Evolutionary conservation across 78 protist species (phyloP), one percentile per base, ranked within the genome.

Genomic region (Dictyostelium firmibasis): DNA sequence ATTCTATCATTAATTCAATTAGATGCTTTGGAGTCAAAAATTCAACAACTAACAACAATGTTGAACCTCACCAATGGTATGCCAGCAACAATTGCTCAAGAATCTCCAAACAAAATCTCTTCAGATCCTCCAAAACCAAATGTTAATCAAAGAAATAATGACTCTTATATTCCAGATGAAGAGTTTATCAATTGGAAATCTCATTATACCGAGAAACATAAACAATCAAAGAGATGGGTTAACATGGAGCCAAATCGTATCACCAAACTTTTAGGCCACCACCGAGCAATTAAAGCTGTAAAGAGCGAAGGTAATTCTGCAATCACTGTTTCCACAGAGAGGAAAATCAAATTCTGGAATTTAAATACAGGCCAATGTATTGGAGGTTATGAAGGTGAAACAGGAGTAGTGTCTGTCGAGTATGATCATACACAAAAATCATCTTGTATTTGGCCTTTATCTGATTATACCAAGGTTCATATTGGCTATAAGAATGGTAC

Each of bases 401-500:
- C 83, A 0, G 4, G 31, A 7, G 83, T 81, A 1, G 33, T 89
- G 5, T 89, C 94, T 1, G 31, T 89, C 0, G 94, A 78, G 27
- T 89, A 89, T 81, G 94, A 89, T 70, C 33, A 79, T 7, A 38
- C 86, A 3, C 23, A 36, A 9, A 89, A 50, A 50, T 69, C 85
- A 53, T 36, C 62, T 18, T 78, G n/a, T 31, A 89, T 89, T 23
- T 89, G 94, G 94, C 94, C 94, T 20, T 67, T 89, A 0, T 76
- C 94, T 29, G 94, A 89, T 33, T 89, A 81, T 50, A 89, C 94
- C 35, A 78, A 33, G 9, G 84, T 89, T 2, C 69, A 69, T 6
- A 50, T 89, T 57, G 94, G 94, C n/a, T 83, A 81, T 62, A 89
- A 89, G 25, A 89, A 81, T 50, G 94, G 94, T 33, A 9, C 7